Evolutionary conservation across 169 alveolate genomes (phyloP).

Genomic region (Cryptosporidium tyzzeri): DNA sequence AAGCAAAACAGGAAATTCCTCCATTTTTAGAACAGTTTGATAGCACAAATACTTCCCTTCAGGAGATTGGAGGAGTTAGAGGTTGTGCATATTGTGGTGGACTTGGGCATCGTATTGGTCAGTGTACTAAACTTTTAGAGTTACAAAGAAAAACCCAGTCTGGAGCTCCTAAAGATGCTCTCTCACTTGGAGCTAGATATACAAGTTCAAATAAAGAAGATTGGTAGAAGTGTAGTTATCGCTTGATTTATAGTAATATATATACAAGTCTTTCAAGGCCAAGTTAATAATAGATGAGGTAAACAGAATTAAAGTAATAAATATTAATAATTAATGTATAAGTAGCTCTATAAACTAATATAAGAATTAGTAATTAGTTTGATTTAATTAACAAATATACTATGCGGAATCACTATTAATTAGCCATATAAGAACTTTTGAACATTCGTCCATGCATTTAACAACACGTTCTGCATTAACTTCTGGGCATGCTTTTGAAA

Average conservation of each 20-base stretch:
- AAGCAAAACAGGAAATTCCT: conserved; percentile 91
- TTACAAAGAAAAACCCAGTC: conserved; percentile 73
- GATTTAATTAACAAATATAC: neutral
- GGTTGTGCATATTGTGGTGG: conserved; percentile 95
- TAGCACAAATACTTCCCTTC: conserved; percentile 79
- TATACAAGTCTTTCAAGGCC: neutral
- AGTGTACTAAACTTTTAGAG: conserved; percentile 89
- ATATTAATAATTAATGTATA: neutral
- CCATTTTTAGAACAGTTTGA: conserved; percentile 88
- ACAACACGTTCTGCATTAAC: conserved; percentile 15
- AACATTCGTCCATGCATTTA: conserved; percentile 62
- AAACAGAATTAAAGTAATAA: neutral
- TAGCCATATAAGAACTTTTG: conserved; percentile 50
- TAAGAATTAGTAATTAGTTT: neutral
- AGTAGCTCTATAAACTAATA: neutral
- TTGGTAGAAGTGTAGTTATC: conserved; percentile 23
- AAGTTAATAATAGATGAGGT: neutral
- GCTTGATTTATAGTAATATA: neutral
- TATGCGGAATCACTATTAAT: conserved; percentile 66
- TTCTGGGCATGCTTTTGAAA: conserved; percentile 37
- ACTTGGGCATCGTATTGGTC: conserved; percentile 92
- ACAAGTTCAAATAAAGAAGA: conserved; percentile 53
- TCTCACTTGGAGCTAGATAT: conserved; percentile 66
- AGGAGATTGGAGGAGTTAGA: conserved; percentile 90
- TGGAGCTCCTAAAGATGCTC: conserved; percentile 66